These are phyloP conservation scores for Talaromyces pinophilus DNA, from an alignment of 2,329 filamentous ascomycete genomes.

Conservation along the genomic window DNA sequence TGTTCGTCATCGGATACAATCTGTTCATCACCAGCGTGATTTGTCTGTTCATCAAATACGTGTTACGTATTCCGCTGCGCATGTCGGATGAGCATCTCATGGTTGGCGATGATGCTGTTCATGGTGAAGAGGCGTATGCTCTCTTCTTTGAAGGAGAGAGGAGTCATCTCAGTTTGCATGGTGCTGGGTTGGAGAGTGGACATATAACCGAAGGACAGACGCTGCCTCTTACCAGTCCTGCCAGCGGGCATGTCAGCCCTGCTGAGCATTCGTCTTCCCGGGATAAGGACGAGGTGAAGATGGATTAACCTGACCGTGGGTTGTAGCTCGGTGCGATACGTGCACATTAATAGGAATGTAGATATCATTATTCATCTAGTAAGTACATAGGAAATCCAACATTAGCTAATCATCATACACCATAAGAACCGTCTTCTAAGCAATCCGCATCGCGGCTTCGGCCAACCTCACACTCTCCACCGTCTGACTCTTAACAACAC, in stretches of 20 bases:
- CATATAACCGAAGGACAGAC: conserved; percentile 20
- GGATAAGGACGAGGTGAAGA: conserved; percentile 15
- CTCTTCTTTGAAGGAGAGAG: conserved; percentile 23
- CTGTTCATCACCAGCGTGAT: conserved; percentile 54
- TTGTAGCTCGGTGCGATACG: not conserved
- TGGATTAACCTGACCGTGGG: not conserved
- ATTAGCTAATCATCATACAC: not conserved
- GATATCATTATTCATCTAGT: not conserved
- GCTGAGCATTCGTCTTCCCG: not conserved
- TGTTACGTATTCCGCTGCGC: conserved; percentile 50
- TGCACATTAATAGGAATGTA: not conserved
- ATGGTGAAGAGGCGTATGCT: conserved; percentile 50
- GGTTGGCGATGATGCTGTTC: conserved; percentile 51
- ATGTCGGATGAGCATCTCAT: conserved; percentile 51
- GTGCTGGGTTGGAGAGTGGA: conserved; percentile 21
- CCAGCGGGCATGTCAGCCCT: conserved; percentile 7
- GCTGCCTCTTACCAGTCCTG: not conserved
- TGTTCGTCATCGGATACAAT: conserved; percentile 55
- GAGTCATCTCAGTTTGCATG: conserved; percentile 25
- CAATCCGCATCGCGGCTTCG: conserved; percentile 25
- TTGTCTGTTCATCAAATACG: conserved; percentile 54
- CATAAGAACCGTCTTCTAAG: not conserved
- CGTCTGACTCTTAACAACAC: conserved; percentile 32
- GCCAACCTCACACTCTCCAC: conserved; percentile 31
- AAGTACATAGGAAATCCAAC: not conserved